These are phyloP conservation scores for Begonia loranthoides DNA, from an alignment of 306 rosid species.

Conservation along the genomic window DNA sequence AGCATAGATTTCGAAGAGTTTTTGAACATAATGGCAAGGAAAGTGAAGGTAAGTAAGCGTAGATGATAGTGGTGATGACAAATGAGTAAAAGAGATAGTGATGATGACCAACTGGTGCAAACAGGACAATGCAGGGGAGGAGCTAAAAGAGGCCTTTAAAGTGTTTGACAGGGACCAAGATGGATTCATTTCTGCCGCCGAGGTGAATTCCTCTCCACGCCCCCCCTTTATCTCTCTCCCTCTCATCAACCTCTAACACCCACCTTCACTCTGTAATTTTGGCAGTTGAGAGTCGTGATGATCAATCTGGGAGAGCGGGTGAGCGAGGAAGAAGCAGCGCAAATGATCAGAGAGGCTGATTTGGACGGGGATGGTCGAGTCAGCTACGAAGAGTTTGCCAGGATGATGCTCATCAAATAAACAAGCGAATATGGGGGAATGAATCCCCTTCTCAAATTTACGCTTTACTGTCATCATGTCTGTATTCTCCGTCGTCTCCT, in stretches of 20 bases:
- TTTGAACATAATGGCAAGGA: constrained; percentile 37
- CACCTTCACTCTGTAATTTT: neutral
- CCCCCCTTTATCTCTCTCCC: too few relatives aligned
- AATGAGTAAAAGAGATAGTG: neutral
- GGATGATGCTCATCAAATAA: constrained; percentile 27
- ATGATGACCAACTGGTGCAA: neutral
- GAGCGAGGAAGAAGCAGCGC: constrained; percentile 57
- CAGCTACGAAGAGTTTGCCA: constrained; percentile 59
- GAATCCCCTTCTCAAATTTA: too few relatives aligned
- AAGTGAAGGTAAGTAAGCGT: constrained; percentile 25
- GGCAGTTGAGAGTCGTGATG: constrained; percentile 53
- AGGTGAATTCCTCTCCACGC: constrained; percentile 39
- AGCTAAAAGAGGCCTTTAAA: constrained; percentile 71
- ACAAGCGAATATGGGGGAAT: too few relatives aligned
- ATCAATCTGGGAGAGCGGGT: constrained; percentile 56
- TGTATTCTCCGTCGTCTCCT: too few relatives aligned
- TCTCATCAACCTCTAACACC: neutral
- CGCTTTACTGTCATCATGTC: too few relatives aligned
- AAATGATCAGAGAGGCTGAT: constrained; percentile 73
- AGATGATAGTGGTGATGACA: neutral
- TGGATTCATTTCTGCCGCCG: constrained; percentile 64
- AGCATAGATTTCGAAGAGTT: constrained; percentile 32
- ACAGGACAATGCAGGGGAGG: constrained; percentile 45
- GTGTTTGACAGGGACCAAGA: constrained; percentile 74
- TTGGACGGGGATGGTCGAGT: constrained; percentile 69